phyloP scores from a whole-genome alignment of 345 rosid species.

The Heritiera littoralis region DNA sequence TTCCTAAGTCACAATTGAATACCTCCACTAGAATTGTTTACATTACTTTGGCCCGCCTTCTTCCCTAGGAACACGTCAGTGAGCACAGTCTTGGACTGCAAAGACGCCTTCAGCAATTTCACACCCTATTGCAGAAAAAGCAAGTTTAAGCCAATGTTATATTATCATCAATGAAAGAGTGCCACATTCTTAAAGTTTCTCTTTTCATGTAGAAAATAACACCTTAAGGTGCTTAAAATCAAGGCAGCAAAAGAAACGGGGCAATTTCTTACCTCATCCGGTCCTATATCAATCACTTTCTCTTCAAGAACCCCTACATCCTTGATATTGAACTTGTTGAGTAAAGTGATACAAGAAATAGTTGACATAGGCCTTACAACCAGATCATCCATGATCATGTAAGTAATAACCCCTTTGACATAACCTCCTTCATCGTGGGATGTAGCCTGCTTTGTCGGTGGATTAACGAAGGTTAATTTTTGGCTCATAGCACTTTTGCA shows the following conservation, averaged over 20 bases:
- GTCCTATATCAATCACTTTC: constrained; percentile 17
- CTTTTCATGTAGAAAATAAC: no score
- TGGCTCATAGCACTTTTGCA: neutral
- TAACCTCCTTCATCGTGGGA: constrained; percentile 27
- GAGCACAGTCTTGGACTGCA: constrained; percentile 3
- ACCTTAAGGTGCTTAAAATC: neutral
- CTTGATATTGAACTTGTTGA: constrained; percentile 22
- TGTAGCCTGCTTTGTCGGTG: neutral
- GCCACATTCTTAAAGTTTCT: neutral
- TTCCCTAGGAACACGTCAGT: constrained; percentile 3
- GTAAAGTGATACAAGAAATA: constrained; percentile 18
- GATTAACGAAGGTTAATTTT: neutral
- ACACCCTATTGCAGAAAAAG: neutral
- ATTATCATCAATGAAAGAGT: neutral
- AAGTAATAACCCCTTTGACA: constrained; percentile 33
- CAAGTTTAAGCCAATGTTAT: no score
- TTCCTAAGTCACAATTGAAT: no score
- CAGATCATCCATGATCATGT: constrained; percentile 41
- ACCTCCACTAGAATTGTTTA: neutral
- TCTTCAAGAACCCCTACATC: constrained; percentile 24
- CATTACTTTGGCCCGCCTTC: neutral
- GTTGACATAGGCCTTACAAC: constrained; percentile 34
- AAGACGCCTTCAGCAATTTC: constrained; percentile 2
- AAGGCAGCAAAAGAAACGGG: neutral
- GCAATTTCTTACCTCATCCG: constrained; percentile 23